phyloP scores from a whole-genome alignment of 495 filamentous ascomycete species.

The Neurospora pannonica region DNA sequence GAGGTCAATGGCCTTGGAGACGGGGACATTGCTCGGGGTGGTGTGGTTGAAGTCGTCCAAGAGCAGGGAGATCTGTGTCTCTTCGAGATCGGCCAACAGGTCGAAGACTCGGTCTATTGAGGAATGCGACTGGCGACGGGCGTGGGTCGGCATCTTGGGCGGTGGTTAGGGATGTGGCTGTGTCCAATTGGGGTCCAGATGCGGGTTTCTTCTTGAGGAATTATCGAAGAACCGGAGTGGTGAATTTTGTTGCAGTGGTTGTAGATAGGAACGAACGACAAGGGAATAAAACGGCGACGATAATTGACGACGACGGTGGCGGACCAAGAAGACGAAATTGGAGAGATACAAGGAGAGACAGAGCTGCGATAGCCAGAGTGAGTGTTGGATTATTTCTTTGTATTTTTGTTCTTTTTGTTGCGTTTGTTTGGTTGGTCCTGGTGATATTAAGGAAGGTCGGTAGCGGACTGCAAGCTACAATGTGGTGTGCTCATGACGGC shows the following conservation, averaged over 20 bases:
- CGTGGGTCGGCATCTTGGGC: constrained; percentile 22
- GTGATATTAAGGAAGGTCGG: not conserved
- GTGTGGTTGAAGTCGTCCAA: constrained; percentile 31
- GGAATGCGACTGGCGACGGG: constrained; percentile 24
- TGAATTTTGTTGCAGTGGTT: not conserved
- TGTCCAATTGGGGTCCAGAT: not conserved
- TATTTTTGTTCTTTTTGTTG: not conserved
- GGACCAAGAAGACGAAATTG: not conserved
- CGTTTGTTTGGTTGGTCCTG: not conserved
- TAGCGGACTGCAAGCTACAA: not conserved
- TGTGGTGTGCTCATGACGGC: not conserved
- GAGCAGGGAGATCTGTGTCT: constrained; percentile 23
- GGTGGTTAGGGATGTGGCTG: not conserved
- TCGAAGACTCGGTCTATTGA: constrained; percentile 32
- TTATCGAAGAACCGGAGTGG: not conserved
- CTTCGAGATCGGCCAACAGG: constrained; percentile 29
- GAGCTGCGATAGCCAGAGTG: not conserved
- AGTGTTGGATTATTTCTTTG: not conserved
- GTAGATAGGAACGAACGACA: not conserved
- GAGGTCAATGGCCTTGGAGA: constrained; percentile 25
- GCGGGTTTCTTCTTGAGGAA: not conserved
- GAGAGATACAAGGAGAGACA: not conserved
- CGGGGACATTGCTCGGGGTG: constrained; percentile 28
- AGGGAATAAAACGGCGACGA: not conserved
- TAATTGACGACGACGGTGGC: not conserved